Base-by-base conservation (phyloP, 2,329 filamentous ascomycete genomes). In the Sclerotinia minor region DNA sequence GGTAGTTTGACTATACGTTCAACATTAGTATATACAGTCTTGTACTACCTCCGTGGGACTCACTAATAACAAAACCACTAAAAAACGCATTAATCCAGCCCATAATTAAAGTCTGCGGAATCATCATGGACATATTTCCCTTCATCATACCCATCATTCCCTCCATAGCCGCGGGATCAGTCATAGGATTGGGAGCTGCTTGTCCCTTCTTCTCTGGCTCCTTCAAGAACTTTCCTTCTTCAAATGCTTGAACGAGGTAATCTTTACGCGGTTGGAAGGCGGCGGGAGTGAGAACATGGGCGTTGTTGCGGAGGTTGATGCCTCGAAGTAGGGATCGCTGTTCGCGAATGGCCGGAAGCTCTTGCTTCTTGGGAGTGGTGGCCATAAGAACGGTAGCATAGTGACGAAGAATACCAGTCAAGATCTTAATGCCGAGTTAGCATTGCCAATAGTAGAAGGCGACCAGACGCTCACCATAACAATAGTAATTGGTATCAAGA, bases 141-240 rank as follows among this genome's bases (percentile, higher is more conserved):
- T 99, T 99, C 92, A 99, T 96, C 92, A 97, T 97, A 73, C 95
- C 94, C 95, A 99, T 99, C 95, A 99, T 99, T 73, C 94, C 94
- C 78, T 99, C 96, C 95, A 99, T 99, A 68, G 92, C 92, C 59
- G 90, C 90, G 29, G 96, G 96, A 79, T 99, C 95, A 15, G 90
- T 92, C 87, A 99, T 93, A 5, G 95, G 95, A 80, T 98, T 99
- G 49, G 92, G 88, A 26, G 93, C 90, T 3, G 93, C 90, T 80
- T 97, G 92, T 64, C 94, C 94, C 77, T 91, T 89, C 76, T 84
- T 87, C 66, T 95, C 92, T 1, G 93, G 94, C 71, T 96, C 92
- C 78, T 97, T 97, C 59, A 99, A 83, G 77, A 93, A 99, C 45
- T 87, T 87, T 59, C 96, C 95, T 32, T 87, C 89, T 79, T 97